Evolutionary conservation across 1,284 basidiomycete species (phyloP).

Genomic region (Papiliotrema laurentii): DNA sequence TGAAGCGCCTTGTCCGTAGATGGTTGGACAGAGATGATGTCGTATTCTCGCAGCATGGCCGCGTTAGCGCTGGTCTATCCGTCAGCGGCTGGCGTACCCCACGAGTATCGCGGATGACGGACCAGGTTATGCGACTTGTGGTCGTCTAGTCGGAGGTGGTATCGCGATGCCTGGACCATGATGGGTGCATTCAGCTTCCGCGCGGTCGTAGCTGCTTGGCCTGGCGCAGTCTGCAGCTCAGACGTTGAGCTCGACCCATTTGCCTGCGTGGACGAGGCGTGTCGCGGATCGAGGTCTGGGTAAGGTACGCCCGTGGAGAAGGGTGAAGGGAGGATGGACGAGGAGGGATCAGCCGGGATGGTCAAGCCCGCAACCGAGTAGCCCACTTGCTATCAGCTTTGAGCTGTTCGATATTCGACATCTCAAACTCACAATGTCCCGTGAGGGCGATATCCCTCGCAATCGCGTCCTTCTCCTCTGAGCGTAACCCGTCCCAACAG

Average conservation of each 20-base stretch:
- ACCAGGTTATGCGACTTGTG: conserved; percentile 41
- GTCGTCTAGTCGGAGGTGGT: conserved; percentile 44
- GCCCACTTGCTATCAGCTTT: conserved; percentile 31
- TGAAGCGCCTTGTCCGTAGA: conserved; percentile 45
- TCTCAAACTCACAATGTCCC: conserved; percentile 28
- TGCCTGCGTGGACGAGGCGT: conserved; percentile 2
- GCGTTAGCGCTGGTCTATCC: conserved; percentile 38
- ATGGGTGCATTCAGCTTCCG: conserved; percentile 10
- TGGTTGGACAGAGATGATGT: conserved; percentile 41
- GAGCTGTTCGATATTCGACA: background rate
- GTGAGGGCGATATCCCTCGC: conserved; percentile 28
- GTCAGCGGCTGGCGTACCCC: background rate
- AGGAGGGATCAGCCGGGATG: conserved; percentile 27
- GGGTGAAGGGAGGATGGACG: conserved; percentile 28
- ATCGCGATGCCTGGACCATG: conserved; percentile 42
- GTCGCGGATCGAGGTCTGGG: conserved; percentile 40
- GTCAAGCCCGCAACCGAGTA: conserved; percentile 43
- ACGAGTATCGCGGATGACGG: conserved; percentile 13
- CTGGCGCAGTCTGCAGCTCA: too few relatives aligned
- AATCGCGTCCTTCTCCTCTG: conserved; percentile 31
- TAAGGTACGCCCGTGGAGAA: conserved; percentile 33
- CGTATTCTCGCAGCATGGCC: conserved; percentile 31
- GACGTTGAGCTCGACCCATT: too few relatives aligned
- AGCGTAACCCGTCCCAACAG: conserved; percentile 39
- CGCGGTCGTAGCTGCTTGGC: background rate